Evolutionary conservation across 371 early-diverging fungal species (phyloP).

Genomic region (Rhizomucor pusillus): DNA sequence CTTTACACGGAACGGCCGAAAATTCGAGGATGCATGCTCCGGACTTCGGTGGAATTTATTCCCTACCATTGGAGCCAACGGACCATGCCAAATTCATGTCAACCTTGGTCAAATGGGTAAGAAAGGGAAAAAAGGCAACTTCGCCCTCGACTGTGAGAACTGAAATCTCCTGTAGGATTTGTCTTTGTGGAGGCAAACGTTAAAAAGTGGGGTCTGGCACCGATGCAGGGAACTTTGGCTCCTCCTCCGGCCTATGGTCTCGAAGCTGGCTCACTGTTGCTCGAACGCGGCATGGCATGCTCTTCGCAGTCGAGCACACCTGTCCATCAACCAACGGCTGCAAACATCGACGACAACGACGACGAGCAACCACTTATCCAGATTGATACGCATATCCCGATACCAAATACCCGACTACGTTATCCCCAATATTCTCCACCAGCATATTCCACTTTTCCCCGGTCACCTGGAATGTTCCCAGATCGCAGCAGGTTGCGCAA

Average conservation of each 20-base stretch:
- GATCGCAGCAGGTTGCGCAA: not conserved
- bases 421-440: constrained; percentile 21
- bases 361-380: constrained; percentile 21
- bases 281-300: constrained; percentile 28
- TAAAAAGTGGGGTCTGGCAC: constrained; percentile 80
- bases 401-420: constrained; percentile 10
- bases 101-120: constrained; percentile 57
- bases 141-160: too few species aligned
- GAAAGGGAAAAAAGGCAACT: not conserved
- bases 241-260: constrained; percentile 72
- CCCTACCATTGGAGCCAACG: constrained; percentile 66
- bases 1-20: constrained; percentile 76
- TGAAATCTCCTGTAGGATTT: constrained; percentile 34
- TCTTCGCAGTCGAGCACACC: not conserved
- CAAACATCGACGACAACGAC: constrained; percentile 14
- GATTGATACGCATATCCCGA: constrained; percentile 12
- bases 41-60: constrained; percentile 57
- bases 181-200: constrained; percentile 82
- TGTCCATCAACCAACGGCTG: not conserved
- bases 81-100: constrained; percentile 62
- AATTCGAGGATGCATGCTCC: constrained; percentile 56
- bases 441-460: constrained; percentile 21
- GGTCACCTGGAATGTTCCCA: constrained; percentile 9
- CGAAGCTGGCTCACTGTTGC: constrained; percentile 50
- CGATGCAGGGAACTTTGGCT: constrained; percentile 60